Conservation (phyloP, 1,284 basidiomycete genomes). For the Apiotrichum porosum region DNA sequence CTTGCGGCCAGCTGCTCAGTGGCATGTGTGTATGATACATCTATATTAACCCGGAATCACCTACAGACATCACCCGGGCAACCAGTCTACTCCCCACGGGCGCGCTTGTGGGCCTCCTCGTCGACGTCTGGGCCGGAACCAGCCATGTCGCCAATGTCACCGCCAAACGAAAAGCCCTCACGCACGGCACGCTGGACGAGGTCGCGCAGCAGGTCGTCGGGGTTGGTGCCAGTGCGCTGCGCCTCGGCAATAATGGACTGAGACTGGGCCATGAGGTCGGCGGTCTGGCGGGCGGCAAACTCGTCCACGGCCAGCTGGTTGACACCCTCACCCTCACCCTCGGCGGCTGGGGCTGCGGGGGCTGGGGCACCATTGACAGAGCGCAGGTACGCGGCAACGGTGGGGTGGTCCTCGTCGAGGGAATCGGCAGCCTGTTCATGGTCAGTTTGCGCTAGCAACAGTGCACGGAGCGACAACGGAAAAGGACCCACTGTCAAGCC, state of each 20-base stretch:
- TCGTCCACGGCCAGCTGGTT: conserved; percentile 66
- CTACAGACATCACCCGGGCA: background rate
- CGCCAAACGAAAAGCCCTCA: conserved; percentile 34
- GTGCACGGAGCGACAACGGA: background rate
- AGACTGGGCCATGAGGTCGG: conserved; percentile 62
- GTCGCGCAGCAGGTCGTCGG: conserved; percentile 39
- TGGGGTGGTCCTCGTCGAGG: conserved; percentile 67
- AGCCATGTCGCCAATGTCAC: background rate
- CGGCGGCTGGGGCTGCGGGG: conserved; percentile 4
- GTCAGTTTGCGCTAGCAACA: conserved; percentile 2
- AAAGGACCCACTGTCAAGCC: conserved; percentile 63
- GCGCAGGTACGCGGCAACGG: conserved; percentile 65
- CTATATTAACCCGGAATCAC: background rate
- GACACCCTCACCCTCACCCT: conserved; percentile 32
- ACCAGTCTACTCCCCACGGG: conserved; percentile 1
- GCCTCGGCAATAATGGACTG: conserved; percentile 53
- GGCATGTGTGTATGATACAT: background rate
- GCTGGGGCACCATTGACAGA: conserved; percentile 46
- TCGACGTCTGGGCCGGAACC: background rate
- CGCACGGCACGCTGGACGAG: conserved; percentile 41
- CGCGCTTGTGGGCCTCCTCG: conserved; percentile 1
- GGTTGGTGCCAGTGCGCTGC: conserved; percentile 39
- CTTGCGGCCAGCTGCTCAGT: too few relatives aligned
- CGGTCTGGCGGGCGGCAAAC: conserved; percentile 65
- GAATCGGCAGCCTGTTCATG: conserved; percentile 65